Conservation (phyloP, 495 filamentous ascomycete species). For the Neurospora sp. region DNA sequence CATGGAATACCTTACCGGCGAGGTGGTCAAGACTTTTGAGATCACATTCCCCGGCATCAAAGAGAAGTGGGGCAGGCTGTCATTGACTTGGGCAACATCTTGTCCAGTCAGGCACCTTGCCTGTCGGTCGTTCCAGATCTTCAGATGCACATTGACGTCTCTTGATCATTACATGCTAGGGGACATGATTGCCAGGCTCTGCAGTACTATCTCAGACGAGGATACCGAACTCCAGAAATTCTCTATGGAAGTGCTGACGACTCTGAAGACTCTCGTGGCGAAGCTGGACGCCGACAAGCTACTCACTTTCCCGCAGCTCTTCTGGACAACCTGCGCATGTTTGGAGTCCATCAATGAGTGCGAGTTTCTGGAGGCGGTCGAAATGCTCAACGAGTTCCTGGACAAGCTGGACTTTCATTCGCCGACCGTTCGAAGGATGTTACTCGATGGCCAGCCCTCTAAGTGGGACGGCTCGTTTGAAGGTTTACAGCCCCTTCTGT, state of each 20-base stretch:
- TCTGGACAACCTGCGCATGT: conserved; percentile 96
- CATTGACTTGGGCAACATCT: conserved; percentile 89
- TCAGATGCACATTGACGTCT: conserved; percentile 82
- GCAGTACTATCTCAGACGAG: conserved; percentile 92
- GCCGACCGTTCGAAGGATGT: conserved; percentile 50
- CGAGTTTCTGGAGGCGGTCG: conserved; percentile 83
- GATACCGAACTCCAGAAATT: conserved; percentile 87
- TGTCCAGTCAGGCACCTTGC: conserved; percentile 94
- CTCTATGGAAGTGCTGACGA: conserved; percentile 95
- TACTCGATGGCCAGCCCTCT: conserved; percentile 68
- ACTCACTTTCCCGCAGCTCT: conserved; percentile 80
- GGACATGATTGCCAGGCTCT: conserved; percentile 88
- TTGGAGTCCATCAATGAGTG: conserved; percentile 90
- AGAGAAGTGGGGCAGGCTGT: conserved; percentile 80
- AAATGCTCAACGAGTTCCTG: conserved; percentile 84
- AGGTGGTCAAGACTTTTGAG: conserved; percentile 77
- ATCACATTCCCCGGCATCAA: conserved; percentile 77
- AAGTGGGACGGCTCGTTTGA: conserved; percentile 89
- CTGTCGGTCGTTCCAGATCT: conserved; percentile 94
- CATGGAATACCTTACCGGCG: conserved; percentile 72
- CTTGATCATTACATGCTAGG: conserved; percentile 88
- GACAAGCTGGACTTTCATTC: conserved; percentile 73
- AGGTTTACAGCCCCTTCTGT: conserved; percentile 72
- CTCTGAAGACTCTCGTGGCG: conserved; percentile 77
- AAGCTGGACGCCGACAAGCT: conserved; percentile 73